Base-by-base conservation (phyloP, 2,329 filamentous ascomycete species). In the Stagonosporopsis chrysanthemi region DNA sequence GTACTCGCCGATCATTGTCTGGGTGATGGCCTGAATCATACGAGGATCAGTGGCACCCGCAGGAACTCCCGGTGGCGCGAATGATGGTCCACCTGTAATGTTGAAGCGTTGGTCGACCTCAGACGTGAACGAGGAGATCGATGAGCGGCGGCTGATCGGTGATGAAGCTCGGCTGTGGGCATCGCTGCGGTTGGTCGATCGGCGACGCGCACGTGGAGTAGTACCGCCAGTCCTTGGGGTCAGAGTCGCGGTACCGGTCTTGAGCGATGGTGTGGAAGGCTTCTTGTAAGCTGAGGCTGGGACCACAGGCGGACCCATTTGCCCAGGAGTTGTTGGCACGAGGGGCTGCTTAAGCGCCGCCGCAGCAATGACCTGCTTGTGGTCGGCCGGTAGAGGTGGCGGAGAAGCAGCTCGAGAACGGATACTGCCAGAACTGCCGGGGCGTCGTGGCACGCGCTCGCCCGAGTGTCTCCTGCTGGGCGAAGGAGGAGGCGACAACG, bases 1-100 rank as follows among this genome's bases (percentile, higher is more conserved):
- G 76, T 94, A 98, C 76, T 99, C 95, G 53, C 95, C 95, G 72
- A 99, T 98, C 95, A 99, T 99, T 17, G 95, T 98, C 78, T 99
- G 94, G 2, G 95, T 99, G 64, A 99, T 97, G 45, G 95, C 95
- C 79, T 97, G 92, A 66, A 99, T 98, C 92, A 99, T 97, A 68
- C 94, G 90, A 61, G 94, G 94, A 78, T 99, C 95, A 5, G 92
- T 96, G 62, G 86, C 85, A 19, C 73, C 70, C 23, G 87, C 82
- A 9, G 87, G 86, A 58, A 95, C 84, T 14, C 88, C 88, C 43
- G 81, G 77, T 26, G 82, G 80, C 39, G 60, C 59, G 57, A 76
- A 82, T 40, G 84, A 84, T 17, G 65, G 65, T 15, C 62, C 61
- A 29, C 67, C 81, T 47, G 84, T 84, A 55, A 86, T 83, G 38